Base-by-base conservation (phyloP, 441 rosid species). In the Euphorbia schlechtendalii region DNA sequence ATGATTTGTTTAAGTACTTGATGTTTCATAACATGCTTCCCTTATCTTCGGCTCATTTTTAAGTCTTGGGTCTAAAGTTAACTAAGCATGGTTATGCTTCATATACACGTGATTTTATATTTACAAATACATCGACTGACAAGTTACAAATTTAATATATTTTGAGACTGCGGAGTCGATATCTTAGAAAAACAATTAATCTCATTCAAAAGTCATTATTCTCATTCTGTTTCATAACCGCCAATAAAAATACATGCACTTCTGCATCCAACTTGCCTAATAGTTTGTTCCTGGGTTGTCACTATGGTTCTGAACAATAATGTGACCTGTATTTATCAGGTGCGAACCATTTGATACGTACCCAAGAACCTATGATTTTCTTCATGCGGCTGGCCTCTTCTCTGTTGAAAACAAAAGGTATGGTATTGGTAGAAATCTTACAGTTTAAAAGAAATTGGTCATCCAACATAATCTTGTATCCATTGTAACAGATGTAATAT, bases 271-370 rank as follows among this genome's bases (percentile, higher is more conserved):
- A n/a, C n/a, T n/a, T n/a, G n/a, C n/a, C n/a, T n/a, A n/a, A n/a
- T n/a, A n/a, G n/a, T n/a, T n/a, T n/a, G n/a, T 54, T 57, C 48
- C 55, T 34, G 43, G 40, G 54, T 61, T 18, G 20, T 58, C 51
- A 59, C 48, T 74, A 59, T 53, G 28, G 49, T 38, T 94, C 85
- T 81, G 76, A 68, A 92, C 74, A 71, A 84, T 81, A 9, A 90
- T 82, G 1, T n/a, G 8, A 9, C 61, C 21, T 6, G n/a, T 38
- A 27, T 69, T 72, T 71, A 64, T 69, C 83, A 90, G 99, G 99
- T 94, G 99, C 77, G 99, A 94, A 71, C 81, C 98, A 1, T 89
- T 94, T 58, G 98, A 94, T 76, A 94, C 96, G 1, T 94, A 94
- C 65, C 99, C 98, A 45, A 89, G 99, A 85, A 91, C 98, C 58